Percentiles rank a stretch among this genome's conserved stretches.
Conservation (phyloP, 768 basidiomycete genomes). For the Phaeolepiota aurea region DNA sequence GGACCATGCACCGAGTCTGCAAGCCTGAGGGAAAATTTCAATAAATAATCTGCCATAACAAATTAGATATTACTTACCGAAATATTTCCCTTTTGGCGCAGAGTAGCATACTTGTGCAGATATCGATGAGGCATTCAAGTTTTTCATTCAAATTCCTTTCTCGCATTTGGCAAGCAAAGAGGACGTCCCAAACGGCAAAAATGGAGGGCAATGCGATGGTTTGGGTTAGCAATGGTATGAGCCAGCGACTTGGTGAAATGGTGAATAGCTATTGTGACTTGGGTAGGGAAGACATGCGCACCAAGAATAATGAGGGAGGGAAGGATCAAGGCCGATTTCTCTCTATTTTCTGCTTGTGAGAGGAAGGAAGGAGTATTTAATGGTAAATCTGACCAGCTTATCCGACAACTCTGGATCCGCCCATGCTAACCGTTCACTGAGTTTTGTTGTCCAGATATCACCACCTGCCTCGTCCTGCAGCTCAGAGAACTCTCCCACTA, state of each 20-base stretch:
- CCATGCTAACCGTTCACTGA: constrained; percentile 53
- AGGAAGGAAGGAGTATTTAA: constrained; percentile 3
- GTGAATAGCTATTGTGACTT: background rate
- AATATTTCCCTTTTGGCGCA: constrained; percentile 45
- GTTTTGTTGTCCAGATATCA: constrained; percentile 50
- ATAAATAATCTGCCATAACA: background rate
- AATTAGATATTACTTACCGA: constrained; percentile 25
- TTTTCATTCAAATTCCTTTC: constrained; percentile 51
- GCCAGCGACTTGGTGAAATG: constrained; percentile 50
- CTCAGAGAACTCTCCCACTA: constrained; percentile 66
- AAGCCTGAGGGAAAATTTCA: too few species aligned
- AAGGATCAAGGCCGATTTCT: constrained; percentile 58
- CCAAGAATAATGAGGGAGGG: constrained; percentile 76
- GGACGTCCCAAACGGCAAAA: constrained; percentile 59
- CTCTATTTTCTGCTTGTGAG: constrained; percentile 27
- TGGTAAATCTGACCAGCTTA: constrained; percentile 40
- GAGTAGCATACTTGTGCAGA: constrained; percentile 64
- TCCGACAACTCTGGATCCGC: constrained; percentile 55
- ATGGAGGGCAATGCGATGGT: constrained; percentile 59
- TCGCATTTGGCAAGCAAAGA: constrained; percentile 54
- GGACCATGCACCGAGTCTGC: constrained; percentile 10
- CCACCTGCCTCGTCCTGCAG: constrained; percentile 63
- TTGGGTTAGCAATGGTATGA: constrained; percentile 63
- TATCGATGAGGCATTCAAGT: constrained; percentile 59
- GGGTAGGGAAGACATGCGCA: constrained; percentile 24